Conservation (phyloP, 495 filamentous ascomycete genomes). For the Oidiodendron maius region DNA sequence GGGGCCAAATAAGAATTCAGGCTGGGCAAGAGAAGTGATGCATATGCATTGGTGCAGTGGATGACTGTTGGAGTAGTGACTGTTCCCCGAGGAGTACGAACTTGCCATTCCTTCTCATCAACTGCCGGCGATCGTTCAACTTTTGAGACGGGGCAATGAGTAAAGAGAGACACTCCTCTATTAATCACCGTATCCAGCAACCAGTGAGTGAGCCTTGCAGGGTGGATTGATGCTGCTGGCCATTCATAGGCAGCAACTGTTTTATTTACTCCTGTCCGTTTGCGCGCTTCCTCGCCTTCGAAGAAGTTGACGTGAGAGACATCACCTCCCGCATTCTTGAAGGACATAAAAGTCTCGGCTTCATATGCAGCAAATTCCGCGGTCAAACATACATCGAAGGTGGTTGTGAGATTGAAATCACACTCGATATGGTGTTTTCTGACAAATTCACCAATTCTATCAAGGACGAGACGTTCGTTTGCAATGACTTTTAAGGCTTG, state of each 20-base stretch:
- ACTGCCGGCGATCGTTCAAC: too few relatives aligned
- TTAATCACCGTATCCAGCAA: too few relatives aligned
- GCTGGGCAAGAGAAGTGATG: slow-evolving; percentile 22
- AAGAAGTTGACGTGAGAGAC: slow-evolving; percentile 27
- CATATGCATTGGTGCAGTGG: slow-evolving; percentile 28
- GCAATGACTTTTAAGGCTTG: slow-evolving; percentile 27
- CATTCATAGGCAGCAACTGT: slow-evolving; percentile 26
- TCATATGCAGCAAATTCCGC: slow-evolving; percentile 26
- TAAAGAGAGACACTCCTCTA: too few relatives aligned
- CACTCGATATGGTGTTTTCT: slow-evolving; percentile 21
- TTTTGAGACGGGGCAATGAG: too few relatives aligned
- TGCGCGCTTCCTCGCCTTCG: slow-evolving; percentile 20
- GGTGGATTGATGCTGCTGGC: slow-evolving; percentile 26
- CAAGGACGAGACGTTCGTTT: slow-evolving; percentile 24
- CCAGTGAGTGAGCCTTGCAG: slow-evolving; percentile 25
- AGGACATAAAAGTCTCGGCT: slow-evolving; percentile 20
- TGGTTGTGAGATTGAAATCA: slow-evolving; percentile 26
- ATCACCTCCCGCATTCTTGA: slow-evolving; percentile 23
- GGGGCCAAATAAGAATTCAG: slow-evolving; percentile 16
- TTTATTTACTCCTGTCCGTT: slow-evolving; percentile 16
- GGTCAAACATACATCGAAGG: slow-evolving; percentile 27
- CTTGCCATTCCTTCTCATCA: too few relatives aligned
- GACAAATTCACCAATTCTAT: slow-evolving; percentile 22
- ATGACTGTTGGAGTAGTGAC: slow-evolving; percentile 16
- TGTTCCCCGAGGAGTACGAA: too few relatives aligned